These are phyloP conservation scores for Carpinus fangiana DNA, from an alignment of 306 rosid genomes.

Conservation along the genomic window DNA sequence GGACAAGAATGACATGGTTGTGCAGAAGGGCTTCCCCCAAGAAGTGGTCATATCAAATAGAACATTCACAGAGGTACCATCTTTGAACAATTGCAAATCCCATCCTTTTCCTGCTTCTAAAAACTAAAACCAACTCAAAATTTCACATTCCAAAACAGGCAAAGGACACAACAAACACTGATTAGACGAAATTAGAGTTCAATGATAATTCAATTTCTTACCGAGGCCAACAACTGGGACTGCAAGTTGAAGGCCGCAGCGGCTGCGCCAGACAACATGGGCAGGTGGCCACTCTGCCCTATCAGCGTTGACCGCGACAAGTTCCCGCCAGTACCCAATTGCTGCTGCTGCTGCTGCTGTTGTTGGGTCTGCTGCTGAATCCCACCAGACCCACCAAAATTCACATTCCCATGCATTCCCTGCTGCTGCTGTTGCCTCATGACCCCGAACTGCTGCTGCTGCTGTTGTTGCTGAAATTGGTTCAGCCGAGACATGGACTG, in stretches of 20 bases:
- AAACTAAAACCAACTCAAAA: background rate
- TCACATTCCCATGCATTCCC: conserved; percentile 67
- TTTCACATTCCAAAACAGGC: background rate
- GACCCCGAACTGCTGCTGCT: conserved; percentile 62
- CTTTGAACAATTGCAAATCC: background rate
- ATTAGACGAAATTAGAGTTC: background rate
- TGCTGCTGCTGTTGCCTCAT: conserved; percentile 70
- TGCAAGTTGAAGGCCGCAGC: conserved; percentile 45
- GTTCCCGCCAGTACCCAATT: conserved; percentile 49
- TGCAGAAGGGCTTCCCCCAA: background rate
- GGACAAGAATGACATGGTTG: background rate
- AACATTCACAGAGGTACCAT: background rate
- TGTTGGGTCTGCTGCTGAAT: conserved; percentile 60
- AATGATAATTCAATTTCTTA: conserved; percentile 32
- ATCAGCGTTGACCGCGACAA: conserved; percentile 67
- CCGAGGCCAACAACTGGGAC: conserved; percentile 70
- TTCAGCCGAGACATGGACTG: conserved; percentile 56
- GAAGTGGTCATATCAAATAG: background rate
- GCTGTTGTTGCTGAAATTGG: conserved; percentile 72
- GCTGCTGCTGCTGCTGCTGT: conserved; percentile 32
- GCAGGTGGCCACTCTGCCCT: conserved; percentile 75
- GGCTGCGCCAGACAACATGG: conserved; percentile 63
- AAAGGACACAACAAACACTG: background rate
- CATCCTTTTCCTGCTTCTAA: background rate
- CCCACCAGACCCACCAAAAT: conserved; percentile 61